Percentiles rank a stretch among this genome's conserved stretches.
These are phyloP conservation scores for Buxus sempervirens DNA, from an alignment of 164 flowering plant genomes.

Conservation along the genomic window DNA sequence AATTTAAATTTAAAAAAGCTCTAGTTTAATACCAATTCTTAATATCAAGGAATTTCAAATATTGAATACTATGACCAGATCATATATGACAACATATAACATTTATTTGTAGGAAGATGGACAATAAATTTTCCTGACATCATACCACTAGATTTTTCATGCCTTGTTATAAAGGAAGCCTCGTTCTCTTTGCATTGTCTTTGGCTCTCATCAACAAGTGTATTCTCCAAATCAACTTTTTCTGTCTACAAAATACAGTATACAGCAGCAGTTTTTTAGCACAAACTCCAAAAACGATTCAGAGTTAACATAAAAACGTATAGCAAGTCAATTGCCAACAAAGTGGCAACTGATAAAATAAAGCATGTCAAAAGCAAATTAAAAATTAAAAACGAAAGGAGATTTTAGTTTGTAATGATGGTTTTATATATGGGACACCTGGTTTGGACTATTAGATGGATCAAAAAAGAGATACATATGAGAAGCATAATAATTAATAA, in stretches of 20 bases:
- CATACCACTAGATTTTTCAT: conserved; percentile 65
- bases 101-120: not conserved
- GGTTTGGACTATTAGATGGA: not conserved
- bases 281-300: not conserved
- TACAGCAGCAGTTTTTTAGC: conserved; percentile 7
- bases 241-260: conserved; percentile 69
- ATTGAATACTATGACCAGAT: not conserved
- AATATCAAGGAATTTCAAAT: too few species aligned
- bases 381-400: not conserved
- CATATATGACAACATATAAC: not conserved
- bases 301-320: not conserved
- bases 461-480: not conserved
- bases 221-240: conserved; percentile 96
- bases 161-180: conserved; percentile 35
- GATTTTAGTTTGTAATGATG: not conserved
- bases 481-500: not conserved
- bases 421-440: not conserved
- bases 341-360: not conserved
- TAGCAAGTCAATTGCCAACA: not conserved
- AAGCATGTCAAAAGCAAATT: not conserved
- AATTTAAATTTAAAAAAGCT: too few species aligned
- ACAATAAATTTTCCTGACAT: not conserved
- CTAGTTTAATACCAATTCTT: too few species aligned
- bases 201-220: conserved; percentile 98
- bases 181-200: conserved; percentile 61